Percentiles rank a stretch among this genome's conserved stretches.
These are phyloP conservation scores for Zarea fungicola DNA, from an alignment of 2,329 filamentous ascomycete genomes.

Conservation along the genomic window DNA sequence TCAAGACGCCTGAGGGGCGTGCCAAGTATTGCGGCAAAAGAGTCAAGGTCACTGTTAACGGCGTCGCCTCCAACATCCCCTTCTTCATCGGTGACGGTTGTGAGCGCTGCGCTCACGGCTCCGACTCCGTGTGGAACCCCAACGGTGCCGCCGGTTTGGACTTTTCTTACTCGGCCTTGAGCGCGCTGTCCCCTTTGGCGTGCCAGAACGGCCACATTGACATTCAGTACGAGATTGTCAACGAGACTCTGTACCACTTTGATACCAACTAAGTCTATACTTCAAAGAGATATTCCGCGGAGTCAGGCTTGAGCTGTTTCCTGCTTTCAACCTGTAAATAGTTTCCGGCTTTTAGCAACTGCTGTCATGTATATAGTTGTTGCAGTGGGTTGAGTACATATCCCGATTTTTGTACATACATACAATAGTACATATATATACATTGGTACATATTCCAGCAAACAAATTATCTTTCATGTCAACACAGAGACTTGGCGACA, in stretches of 20 bases:
- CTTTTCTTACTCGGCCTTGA: slow-evolving; percentile 14
- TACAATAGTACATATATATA: no score
- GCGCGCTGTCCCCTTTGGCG: slow-evolving; percentile 12
- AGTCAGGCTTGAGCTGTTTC: no score
- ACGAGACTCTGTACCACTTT: slow-evolving; percentile 17
- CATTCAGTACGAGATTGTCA: slow-evolving; percentile 15
- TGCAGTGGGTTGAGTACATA: no score
- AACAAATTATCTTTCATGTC: no score
- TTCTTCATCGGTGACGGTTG: slow-evolving; percentile 18
- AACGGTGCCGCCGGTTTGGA: slow-evolving; percentile 16
- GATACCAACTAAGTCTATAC: slow-evolving; percentile 10
- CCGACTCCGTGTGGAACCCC: slow-evolving; percentile 12
- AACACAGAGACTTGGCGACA: no score
- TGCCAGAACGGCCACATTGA: slow-evolving; percentile 16
- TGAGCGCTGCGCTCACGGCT: slow-evolving; percentile 15
- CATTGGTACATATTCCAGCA: no score
- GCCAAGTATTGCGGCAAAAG: slow-evolving; percentile 17
- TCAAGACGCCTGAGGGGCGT: slow-evolving; percentile 11
- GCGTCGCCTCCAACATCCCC: slow-evolving; percentile 6
- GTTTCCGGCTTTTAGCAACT: no score
- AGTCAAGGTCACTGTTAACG: slow-evolving; percentile 16
- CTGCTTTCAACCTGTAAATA: no score
- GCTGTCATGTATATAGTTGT: no score
- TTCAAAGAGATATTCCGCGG: no score
- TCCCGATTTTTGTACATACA: no score